Conservation (phyloP, 345 rosid species). For the Diplotaxis tenuifolia region DNA sequence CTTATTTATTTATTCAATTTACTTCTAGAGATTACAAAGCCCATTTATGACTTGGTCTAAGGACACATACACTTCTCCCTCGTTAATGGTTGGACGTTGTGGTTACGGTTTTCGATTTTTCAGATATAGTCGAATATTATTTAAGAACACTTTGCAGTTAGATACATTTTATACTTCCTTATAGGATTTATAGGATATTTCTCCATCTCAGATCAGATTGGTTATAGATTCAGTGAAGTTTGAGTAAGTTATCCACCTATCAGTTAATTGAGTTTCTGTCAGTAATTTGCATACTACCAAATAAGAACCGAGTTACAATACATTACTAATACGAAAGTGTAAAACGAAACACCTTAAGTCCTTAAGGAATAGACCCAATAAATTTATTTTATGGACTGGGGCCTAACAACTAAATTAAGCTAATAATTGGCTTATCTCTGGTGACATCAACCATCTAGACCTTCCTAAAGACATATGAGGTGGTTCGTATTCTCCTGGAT, state of each 20-base stretch:
- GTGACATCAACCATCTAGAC: neutral
- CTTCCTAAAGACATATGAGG: neutral
- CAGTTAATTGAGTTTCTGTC: neutral
- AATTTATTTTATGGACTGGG: neutral
- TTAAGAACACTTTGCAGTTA: no score
- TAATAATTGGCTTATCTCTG: neutral
- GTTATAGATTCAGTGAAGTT: neutral
- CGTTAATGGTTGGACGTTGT: neutral
- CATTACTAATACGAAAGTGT: neutral
- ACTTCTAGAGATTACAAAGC: neutral
- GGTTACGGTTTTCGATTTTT: neutral
- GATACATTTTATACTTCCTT: no score
- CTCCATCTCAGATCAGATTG: no score
- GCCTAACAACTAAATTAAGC: neutral
- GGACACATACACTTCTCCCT: neutral
- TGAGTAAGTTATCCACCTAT: neutral
- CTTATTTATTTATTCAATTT: neutral
- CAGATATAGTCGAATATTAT: no score
- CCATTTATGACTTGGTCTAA: neutral
- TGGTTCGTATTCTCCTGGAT: neutral
- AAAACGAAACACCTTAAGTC: neutral
- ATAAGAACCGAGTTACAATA: neutral
- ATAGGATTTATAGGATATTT: no score
- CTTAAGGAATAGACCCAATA: neutral
- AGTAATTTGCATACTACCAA: neutral